Conservation (phyloP, 352 stramenopile species). For the Proteromonas lacertae region DNA sequence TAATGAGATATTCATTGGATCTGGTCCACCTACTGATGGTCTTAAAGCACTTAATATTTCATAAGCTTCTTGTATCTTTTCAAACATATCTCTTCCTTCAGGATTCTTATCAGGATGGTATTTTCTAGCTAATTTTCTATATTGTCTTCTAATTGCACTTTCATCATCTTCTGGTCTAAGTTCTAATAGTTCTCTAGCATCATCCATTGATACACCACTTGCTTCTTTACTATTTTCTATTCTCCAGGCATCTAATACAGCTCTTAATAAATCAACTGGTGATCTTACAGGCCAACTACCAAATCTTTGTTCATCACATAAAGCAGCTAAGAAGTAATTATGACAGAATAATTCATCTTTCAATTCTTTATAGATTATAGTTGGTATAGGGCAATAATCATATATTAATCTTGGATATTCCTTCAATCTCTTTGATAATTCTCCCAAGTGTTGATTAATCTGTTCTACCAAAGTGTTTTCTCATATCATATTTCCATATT, state of each 20-base stretch:
- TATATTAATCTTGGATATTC: constrained; percentile 46
- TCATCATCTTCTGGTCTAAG: constrained; percentile 12
- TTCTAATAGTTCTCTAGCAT: constrained; percentile 14
- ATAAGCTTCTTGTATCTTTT: constrained; percentile 23
- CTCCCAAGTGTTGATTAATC: constrained; percentile 47
- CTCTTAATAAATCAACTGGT: constrained; percentile 36
- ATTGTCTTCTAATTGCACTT: constrained; percentile 12
- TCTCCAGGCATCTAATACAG: constrained; percentile 32
- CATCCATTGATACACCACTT: constrained; percentile 11
- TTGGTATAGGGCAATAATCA: constrained; percentile 54
- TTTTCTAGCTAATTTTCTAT: constrained; percentile 15
- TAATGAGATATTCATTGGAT: constrained; percentile 11
- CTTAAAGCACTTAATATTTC: constrained; percentile 13
- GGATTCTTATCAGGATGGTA: constrained; percentile 25
- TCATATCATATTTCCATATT: constrained; percentile 67
- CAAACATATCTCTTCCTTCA: constrained; percentile 22
- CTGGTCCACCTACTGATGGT: background rate
- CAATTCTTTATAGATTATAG: constrained; percentile 42
- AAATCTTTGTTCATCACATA: constrained; percentile 34
- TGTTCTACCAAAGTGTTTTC: constrained; percentile 36
- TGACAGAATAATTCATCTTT: constrained; percentile 57
- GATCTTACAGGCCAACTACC: constrained; percentile 34
- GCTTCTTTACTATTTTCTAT: constrained; percentile 20
- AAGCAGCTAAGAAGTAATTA: constrained; percentile 54
- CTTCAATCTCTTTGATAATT: constrained; percentile 41